phyloP scores from a whole-genome alignment of 495 filamentous ascomycete species.

The Daldinia caldariorum region DNA sequence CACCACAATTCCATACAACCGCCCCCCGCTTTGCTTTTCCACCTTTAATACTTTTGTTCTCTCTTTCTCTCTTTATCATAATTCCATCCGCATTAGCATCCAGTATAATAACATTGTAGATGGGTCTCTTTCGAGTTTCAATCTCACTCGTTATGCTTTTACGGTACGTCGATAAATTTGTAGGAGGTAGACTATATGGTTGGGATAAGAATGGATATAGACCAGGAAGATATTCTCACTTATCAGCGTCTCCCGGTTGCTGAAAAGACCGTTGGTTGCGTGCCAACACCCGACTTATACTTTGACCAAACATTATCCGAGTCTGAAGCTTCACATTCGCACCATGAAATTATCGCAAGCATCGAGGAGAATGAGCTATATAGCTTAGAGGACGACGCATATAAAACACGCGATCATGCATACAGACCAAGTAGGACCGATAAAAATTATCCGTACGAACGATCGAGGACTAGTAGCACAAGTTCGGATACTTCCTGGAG shows the following conservation, averaged over 20 bases:
- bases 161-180: neutral
- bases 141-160: neutral
- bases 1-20: neutral
- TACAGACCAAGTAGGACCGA: neutral
- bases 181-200: neutral
- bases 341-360: neutral
- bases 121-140: neutral
- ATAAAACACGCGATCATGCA: neutral
- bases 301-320: conserved; percentile 1
- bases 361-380: conserved; percentile 4
- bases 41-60: neutral
- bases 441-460: neutral
- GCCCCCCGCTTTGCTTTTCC: neutral
- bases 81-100: neutral
- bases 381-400: neutral
- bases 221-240: neutral
- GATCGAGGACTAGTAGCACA: neutral
- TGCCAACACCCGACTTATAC: neutral
- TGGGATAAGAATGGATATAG: conserved; percentile 13
- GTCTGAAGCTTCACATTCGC: neutral
- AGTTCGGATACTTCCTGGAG: neutral
- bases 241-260: conserved; percentile 6
- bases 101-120: neutral
- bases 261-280: neutral
- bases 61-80: neutral